A percentile compares a stretch with the other conserved stretches of the same genome.
Conservation (phyloP, 257 asterid genomes). For the Jacaranda copaia region DNA sequence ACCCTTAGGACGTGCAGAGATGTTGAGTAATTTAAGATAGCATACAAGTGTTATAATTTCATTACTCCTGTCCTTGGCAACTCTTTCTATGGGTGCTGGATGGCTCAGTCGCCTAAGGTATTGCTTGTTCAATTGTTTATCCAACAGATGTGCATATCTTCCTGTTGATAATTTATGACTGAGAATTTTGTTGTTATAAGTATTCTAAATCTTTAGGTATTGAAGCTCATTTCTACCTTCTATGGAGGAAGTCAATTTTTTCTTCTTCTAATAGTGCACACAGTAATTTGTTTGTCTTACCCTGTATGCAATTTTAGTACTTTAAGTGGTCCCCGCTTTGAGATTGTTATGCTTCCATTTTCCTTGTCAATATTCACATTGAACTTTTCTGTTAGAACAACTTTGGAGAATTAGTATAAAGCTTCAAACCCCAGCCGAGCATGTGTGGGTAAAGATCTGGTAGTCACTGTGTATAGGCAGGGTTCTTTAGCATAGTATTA, state of each 20-base stretch:
- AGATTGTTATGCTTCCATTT: background rate
- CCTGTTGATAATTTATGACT: background rate
- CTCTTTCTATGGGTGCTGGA: conserved; percentile 94
- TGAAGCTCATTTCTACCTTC: conserved; percentile 1
- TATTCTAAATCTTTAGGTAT: conserved; percentile 7
- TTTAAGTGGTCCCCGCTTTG: background rate
- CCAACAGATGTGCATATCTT: conserved; percentile 14
- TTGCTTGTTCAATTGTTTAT: conserved; percentile 33
- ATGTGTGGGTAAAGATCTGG: conserved; percentile 1
- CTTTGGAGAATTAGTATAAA: too few relatives aligned
- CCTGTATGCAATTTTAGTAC: background rate
- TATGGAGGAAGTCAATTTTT: background rate
- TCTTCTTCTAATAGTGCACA: background rate
- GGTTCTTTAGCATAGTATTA: background rate
- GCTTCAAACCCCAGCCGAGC: background rate
- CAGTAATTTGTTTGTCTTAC: background rate
- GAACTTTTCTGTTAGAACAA: conserved; percentile 19
- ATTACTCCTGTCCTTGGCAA: conserved; percentile 91
- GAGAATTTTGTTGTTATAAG: background rate
- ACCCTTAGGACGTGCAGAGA: conserved; percentile 98
- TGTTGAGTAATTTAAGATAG: conserved; percentile 98
- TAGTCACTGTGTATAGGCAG: conserved; percentile 5
- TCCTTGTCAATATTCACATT: conserved; percentile 1
- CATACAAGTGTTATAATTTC: conserved; percentile 98
- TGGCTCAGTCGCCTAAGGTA: conserved; percentile 97